Evolutionary conservation across 164 flowering plant genomes (phyloP), one percentile per base, ranked within the genome.

Genomic region (Tetracentron sinense): DNA sequence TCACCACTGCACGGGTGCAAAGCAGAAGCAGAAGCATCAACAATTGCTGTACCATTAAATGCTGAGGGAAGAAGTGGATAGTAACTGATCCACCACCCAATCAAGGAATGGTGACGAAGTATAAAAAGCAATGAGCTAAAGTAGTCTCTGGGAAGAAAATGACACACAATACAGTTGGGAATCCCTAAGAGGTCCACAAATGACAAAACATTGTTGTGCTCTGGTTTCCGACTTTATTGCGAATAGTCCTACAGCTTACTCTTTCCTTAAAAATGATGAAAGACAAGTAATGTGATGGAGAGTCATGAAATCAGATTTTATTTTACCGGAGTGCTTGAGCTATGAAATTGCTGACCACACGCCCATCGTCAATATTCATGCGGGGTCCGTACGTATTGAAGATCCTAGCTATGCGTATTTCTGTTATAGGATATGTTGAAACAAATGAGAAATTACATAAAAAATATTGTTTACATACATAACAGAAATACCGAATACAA

Each of bases 331-430:
- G 74, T 58, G 94, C 94, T 75, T 88, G 96, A 64, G 92, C 96
- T 6, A 88, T 84, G 74, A 88, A 88, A 69, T 88, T 88, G 84
- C 91, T 88, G 61, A 88, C 95, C 33, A 88, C 95, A 69, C 95
- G 91, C 16, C 95, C 96, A 77, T 88, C 96, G 68, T 88, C 96
- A 71, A 86, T 84, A 63, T 86, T 85, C 95, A 86, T 88, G 35
- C 95, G 83, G 2, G 94, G 90, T 26, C 94, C 95, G 68, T 88
- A 88, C 0, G 95, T 88, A 65, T 88, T 88, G 72, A 88, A 88
- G 57, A 88, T 88, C 67, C 95, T 78, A 35, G 95, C 91, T 78
- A 89, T 79, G 42, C 85, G 79, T 7, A 87, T 87, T 70, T 87
- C 93, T 87, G 75, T 62, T 35, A 21, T 12, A 49, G 42, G 42